Base-by-base conservation (phyloP, 1,139 yeast genomes). In the Saccharomyces hybrid region DNA sequence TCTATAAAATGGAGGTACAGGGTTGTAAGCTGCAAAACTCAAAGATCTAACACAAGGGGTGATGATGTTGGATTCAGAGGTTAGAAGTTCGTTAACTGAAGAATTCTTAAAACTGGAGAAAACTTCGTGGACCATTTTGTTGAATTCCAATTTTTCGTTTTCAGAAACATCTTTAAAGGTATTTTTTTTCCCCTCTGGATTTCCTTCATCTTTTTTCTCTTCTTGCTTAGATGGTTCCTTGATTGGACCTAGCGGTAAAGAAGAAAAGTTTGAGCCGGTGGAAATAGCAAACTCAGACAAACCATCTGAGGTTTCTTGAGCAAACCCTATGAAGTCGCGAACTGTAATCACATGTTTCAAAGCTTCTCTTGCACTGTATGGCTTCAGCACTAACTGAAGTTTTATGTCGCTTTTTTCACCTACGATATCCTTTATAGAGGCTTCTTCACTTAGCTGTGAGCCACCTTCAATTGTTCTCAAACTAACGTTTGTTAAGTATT, bases 11-110 rank as follows among this genome's bases (percentile, higher is more conserved):
- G 78, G 75, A n/a, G 96, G 90, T 20, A 86, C 89, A 11, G 96
- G 95, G 59, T 88, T 84, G 95, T 97, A 91, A 56, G 82, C 82
- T n/a, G 97, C 87, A 51, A 89, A 69, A 53, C 77, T 79, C 57
- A 90, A 75, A 9, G 78, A 75, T 50, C 80, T 78, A n/a, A 72
- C 65, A 56, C 73, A 69, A 50, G 77, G 75, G 1, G 70, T 63
- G 26, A 70, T 61, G 30, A 69, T 53, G 48, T 63, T 62, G 9
- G 63, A 53, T 20, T 69, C 68, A 2, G 70, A 63, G 34, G 59
- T 56, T 52, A 60, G 55, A 13, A 65, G 51, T 27, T 61, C 63
- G 30, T 59, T 58, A 6, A 49, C 23, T 20, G 23, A 20, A 20
- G 23, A 20, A 20, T 3, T 20, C 23, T 20, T 20, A 20, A 20